phyloP scores from a whole-genome alignment of 208 protist genomes.

The Trypanosoma congolense region DNA sequence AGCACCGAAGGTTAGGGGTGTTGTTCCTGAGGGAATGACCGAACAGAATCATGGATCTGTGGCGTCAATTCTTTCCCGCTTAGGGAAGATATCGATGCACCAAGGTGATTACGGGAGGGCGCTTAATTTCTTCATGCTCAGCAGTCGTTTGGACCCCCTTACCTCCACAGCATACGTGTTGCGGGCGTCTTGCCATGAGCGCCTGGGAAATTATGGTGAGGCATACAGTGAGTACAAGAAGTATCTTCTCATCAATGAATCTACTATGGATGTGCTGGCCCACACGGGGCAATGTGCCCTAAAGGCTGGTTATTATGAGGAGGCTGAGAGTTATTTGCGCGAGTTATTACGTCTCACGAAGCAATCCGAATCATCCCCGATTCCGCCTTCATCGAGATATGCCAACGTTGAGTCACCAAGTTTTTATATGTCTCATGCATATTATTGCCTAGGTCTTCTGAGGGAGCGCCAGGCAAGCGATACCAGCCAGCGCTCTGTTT shows the following conservation, averaged over 20 bases:
- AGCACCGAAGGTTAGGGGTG: neutral
- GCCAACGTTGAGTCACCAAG: constrained; percentile 19
- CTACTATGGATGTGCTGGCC: constrained; percentile 65
- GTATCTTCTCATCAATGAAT: constrained; percentile 64
- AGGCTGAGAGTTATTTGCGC: constrained; percentile 38
- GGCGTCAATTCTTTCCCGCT: constrained; percentile 45
- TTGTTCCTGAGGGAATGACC: constrained; percentile 1
- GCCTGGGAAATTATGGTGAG: constrained; percentile 28
- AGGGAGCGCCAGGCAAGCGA: constrained; percentile 18
- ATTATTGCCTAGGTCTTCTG: constrained; percentile 76
- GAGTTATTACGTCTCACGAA: constrained; percentile 38
- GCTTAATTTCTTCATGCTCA: constrained; percentile 51
- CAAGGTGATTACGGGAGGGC: constrained; percentile 46
- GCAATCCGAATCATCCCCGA: neutral
- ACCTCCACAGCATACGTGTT: constrained; percentile 61
- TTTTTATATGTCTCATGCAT: constrained; percentile 70
- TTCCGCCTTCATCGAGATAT: constrained; percentile 15
- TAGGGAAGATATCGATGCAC: constrained; percentile 58
- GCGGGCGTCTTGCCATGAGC: constrained; percentile 75
- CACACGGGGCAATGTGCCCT: constrained; percentile 81
- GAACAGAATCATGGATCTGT: constrained; percentile 27
- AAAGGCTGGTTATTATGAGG: constrained; percentile 55
- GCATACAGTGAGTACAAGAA: constrained; percentile 82
- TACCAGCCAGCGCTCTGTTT: neutral
- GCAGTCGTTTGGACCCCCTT: constrained; percentile 59